Percentiles rank a stretch among this genome's conserved stretches.
Evolutionary conservation across 768 basidiomycete genomes (phyloP).

Genomic region (Melanogaster broomeanus): DNA sequence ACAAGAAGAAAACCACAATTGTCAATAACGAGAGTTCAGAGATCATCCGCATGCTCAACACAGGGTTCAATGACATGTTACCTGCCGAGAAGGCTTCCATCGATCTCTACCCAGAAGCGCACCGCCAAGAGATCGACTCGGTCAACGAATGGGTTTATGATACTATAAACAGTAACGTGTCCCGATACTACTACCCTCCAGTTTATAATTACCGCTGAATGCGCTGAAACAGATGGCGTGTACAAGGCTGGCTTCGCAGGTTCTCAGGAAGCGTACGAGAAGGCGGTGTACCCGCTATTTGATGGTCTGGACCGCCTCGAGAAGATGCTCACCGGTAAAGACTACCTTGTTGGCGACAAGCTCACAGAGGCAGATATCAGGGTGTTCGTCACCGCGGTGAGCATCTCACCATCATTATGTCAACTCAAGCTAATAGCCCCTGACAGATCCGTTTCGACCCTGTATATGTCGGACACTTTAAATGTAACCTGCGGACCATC

Average conservation of each 20-base stretch:
- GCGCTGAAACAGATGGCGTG: slow-evolving; percentile 60
- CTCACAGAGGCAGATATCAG: slow-evolving; percentile 87
- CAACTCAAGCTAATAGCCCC: neutral
- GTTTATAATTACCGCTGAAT: neutral
- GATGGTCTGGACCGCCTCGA: slow-evolving; percentile 82
- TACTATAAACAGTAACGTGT: slow-evolving; percentile 71
- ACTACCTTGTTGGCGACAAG: slow-evolving; percentile 79
- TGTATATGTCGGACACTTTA: slow-evolving; percentile 91
- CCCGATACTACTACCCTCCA: slow-evolving; percentile 4
- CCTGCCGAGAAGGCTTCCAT: slow-evolving; percentile 62
- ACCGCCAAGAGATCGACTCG: slow-evolving; percentile 76
- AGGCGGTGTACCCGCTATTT: slow-evolving; percentile 73
- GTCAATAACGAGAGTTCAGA: slow-evolving; percentile 97
- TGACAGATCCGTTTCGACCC: slow-evolving; percentile 82
- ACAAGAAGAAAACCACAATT: slow-evolving; percentile 82
- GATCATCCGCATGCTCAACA: slow-evolving; percentile 93
- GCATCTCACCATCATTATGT: slow-evolving; percentile 26
- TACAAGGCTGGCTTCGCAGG: slow-evolving; percentile 90
- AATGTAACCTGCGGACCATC: slow-evolving; percentile 86
- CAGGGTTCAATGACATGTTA: slow-evolving; percentile 74
- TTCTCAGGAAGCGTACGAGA: slow-evolving; percentile 77
- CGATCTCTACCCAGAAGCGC: slow-evolving; percentile 77
- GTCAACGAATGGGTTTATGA: slow-evolving; percentile 88
- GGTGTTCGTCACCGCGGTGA: slow-evolving; percentile 90
- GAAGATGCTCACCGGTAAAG: slow-evolving; percentile 70